Base-by-base conservation (phyloP, 1,139 yeast species). In the Geotrichum australiense region DNA sequence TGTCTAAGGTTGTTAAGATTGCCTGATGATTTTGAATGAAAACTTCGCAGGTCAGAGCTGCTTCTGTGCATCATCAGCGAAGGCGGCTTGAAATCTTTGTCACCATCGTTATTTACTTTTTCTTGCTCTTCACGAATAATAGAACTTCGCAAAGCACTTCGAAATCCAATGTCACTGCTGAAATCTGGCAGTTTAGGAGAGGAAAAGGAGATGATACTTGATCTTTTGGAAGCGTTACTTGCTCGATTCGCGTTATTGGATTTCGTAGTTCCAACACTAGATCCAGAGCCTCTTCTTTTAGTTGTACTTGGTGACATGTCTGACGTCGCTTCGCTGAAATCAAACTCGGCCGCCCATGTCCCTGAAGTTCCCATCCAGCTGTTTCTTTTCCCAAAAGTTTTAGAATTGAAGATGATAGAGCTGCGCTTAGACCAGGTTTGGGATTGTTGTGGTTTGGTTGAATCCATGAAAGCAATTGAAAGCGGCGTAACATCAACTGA, bases 101-200 rank as follows among this genome's bases (percentile, higher is more conserved):
- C 7, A 20, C n/a, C n/a, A 12, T 24, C 32, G 23, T 12, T 16
- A 15, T 7, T 6, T 6, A 14, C 12, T 18, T 37, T 41, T 28
- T 45, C 47, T 16, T 49, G 43, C 35, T 58, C 61, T 39, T 59
- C 63, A 1, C 56, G 52, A 28, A 57, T 56, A 24, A 58, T 52
- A 4, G 58, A 47, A 22, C 52, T 55, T 45, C 58, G 45, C 16
- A 61, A 43, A 4, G 61, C 61, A 3, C 61, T 58, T 2, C 62
- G 55, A 35, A 61, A 59, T 5, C 65, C 65, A 30, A 61, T 46
- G 10, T 51, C 50, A 20, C 48, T 16, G 5, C 40, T 34, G 32
- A 31, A 26, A 15, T 5, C 12, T 5, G 29, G 29, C 29, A 15
- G 12, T 7, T 26, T n/a, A 26, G n/a, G 11, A 11, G 29, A 18